These are phyloP conservation scores for Tieghemiomyces parasiticus DNA, from an alignment of 192 early-diverging fungal species.

Conservation along the genomic window DNA sequence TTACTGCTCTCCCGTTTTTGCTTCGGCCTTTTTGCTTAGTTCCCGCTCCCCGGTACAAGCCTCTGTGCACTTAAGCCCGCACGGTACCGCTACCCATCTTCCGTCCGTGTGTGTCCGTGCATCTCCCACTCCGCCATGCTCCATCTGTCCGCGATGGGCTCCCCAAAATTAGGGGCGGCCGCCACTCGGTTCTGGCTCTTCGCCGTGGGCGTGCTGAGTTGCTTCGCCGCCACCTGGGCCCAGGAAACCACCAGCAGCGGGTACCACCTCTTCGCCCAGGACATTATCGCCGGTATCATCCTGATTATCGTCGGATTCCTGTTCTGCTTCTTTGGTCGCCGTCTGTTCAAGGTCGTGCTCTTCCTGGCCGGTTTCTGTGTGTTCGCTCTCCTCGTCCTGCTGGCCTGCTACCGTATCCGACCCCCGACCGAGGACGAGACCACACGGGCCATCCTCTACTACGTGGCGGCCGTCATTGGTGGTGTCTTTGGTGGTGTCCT, in stretches of 20 bases:
- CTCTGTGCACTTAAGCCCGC: too few species aligned
- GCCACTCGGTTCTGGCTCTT: slow-evolving; percentile 4
- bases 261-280: slow-evolving; percentile 16
- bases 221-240: background rate
- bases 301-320: slow-evolving; percentile 48
- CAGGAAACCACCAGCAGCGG: background rate
- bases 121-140: too few species aligned
- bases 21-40: too few species aligned
- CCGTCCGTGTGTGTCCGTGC: too few species aligned
- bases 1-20: too few species aligned
- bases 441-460: slow-evolving; percentile 23
- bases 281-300: slow-evolving; percentile 38
- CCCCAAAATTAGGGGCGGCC: background rate
- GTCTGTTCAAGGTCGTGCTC: slow-evolving; percentile 46
- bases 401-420: slow-evolving; percentile 24
- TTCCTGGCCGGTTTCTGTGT: slow-evolving; percentile 67
- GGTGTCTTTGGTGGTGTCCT: slow-evolving; percentile 54
- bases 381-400: slow-evolving; percentile 28
- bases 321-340: slow-evolving; percentile 53
- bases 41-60: too few species aligned
- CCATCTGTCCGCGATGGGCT: too few species aligned
- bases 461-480: slow-evolving; percentile 40
- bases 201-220: background rate
- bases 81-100: too few species aligned
- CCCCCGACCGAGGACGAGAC: slow-evolving; percentile 25